Evolutionary conservation across 768 basidiomycete genomes (phyloP), one percentile per base, ranked within the genome.

Genomic region (Kondoa malvinella): DNA sequence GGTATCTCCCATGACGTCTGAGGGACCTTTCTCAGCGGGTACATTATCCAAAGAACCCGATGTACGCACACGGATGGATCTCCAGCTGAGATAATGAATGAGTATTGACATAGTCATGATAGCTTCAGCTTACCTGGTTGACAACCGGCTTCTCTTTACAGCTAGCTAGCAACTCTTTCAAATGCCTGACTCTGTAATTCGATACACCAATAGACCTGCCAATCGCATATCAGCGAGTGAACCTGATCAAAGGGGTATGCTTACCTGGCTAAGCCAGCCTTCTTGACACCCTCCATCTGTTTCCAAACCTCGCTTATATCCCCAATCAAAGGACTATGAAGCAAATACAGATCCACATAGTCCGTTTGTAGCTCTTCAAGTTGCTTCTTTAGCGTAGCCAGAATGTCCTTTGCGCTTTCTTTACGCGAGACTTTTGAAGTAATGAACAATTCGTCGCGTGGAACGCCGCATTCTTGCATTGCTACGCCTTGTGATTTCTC

Each of bases 41-140:
- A n/a, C n/a, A n/a, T n/a, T 14, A 14, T 25, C 14, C 15, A 25
- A 56, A 14, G 50, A 25, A 25, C 25, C 50, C n/a, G n/a, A n/a
- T n/a, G 57, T 25, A 8, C 57, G n/a, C n/a, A 25, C n/a, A 69
- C 27, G 68, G 68, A 56, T 69, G 68, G 15, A 69, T 34, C 65
- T 69, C 68, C 34, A 69, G 65, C 65, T n/a, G n/a, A n/a, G n/a
- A n/a, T n/a, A n/a, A n/a, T 69, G 68, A 31, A 66, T 69, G 26
- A 64, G 65, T 14, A 65, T 65, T n/a, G 61, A 33, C n/a, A n/a
- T n/a, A n/a, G n/a, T n/a, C n/a, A n/a, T n/a, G n/a, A n/a, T n/a
- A n/a, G n/a, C n/a, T n/a, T n/a, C n/a, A n/a, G n/a, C n/a, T n/a
- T n/a, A n/a, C n/a, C n/a, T n/a, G n/a, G n/a, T n/a, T n/a, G n/a